phyloP scores from a whole-genome alignment of 495 filamentous ascomycete genomes.

The Sordaria brevicollis region DNA sequence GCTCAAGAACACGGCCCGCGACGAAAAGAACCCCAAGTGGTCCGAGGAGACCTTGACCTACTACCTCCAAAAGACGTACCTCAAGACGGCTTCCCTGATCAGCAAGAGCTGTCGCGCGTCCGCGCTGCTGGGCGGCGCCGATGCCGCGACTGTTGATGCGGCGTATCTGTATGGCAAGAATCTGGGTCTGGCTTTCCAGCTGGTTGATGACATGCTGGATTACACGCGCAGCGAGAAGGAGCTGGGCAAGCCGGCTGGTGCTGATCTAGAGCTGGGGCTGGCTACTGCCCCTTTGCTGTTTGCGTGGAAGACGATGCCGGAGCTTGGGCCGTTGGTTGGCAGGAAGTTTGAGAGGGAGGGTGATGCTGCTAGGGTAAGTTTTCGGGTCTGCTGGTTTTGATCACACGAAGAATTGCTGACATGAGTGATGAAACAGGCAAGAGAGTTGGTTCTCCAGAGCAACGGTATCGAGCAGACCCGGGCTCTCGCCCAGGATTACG shows the following conservation, averaged over 20 bases:
- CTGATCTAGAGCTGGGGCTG: constrained; percentile 85
- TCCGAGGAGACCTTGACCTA: constrained; percentile 81
- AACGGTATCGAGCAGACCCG: constrained; percentile 86
- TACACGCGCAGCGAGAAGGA: constrained; percentile 79
- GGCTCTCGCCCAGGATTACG: constrained; percentile 80
- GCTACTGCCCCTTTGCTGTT: constrained; percentile 94
- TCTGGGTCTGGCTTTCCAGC: constrained; percentile 86
- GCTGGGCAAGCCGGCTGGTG: constrained; percentile 88
- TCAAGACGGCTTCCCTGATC: constrained; percentile 92
- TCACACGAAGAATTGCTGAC: constrained; percentile 2
- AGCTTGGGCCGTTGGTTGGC: constrained; percentile 80
- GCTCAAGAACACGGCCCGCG: constrained; percentile 85
- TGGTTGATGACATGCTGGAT: constrained; percentile 98
- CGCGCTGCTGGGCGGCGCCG: constrained; percentile 70
- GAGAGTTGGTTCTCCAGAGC: constrained; percentile 70
- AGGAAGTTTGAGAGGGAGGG: constrained; percentile 78
- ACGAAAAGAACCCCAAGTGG: constrained; percentile 72
- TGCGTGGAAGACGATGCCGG: constrained; percentile 83
- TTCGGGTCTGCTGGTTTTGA: background rate
- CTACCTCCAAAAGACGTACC: constrained; percentile 97
- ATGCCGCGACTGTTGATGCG: constrained; percentile 73
- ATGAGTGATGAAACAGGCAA: constrained; percentile 47
- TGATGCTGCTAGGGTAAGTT: constrained; percentile 68
- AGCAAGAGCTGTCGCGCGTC: constrained; percentile 89
- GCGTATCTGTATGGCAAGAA: constrained; percentile 89